Evolutionary conservation across 352 stramenopile genomes (phyloP).

Genomic region (Phytophthora multivora): DNA sequence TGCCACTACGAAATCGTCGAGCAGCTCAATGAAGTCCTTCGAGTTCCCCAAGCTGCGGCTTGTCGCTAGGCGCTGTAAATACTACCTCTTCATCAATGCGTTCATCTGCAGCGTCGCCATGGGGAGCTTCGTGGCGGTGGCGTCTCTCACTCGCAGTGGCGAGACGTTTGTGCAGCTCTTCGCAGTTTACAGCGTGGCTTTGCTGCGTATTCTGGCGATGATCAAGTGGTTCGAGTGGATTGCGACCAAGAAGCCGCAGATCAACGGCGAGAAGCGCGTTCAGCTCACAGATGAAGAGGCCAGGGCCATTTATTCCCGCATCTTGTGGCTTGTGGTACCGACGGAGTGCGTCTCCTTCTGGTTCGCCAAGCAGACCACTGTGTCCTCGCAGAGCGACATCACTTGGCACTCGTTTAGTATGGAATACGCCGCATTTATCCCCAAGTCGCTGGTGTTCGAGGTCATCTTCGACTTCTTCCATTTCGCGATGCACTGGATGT

Average conservation of each 20-base stretch:
- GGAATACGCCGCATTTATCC: constrained; percentile 71
- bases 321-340: constrained; percentile 69
- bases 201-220: constrained; percentile 66
- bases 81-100: constrained; percentile 82
- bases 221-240: constrained; percentile 86
- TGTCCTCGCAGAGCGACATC: not conserved
- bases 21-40: constrained; percentile 15
- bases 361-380: constrained; percentile 31
- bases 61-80: constrained; percentile 66
- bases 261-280: constrained; percentile 64
- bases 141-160: not conserved
- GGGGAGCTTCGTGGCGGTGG: constrained; percentile 33
- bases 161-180: constrained; percentile 3
- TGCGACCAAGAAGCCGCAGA: constrained; percentile 66
- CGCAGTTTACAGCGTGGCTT: constrained; percentile 45
- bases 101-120: constrained; percentile 73
- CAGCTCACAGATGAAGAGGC: constrained; percentile 49
- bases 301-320: constrained; percentile 56
- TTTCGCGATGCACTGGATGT: constrained; percentile 77
- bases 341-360: constrained; percentile 76
- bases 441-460: constrained; percentile 86
- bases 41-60: constrained; percentile 17
- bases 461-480: constrained; percentile 89
- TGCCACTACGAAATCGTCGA: constrained; percentile 22
- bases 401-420: constrained; percentile 35